Conservation (phyloP, 805 yeast genomes). For the Candida methanosorbosa region DNA sequence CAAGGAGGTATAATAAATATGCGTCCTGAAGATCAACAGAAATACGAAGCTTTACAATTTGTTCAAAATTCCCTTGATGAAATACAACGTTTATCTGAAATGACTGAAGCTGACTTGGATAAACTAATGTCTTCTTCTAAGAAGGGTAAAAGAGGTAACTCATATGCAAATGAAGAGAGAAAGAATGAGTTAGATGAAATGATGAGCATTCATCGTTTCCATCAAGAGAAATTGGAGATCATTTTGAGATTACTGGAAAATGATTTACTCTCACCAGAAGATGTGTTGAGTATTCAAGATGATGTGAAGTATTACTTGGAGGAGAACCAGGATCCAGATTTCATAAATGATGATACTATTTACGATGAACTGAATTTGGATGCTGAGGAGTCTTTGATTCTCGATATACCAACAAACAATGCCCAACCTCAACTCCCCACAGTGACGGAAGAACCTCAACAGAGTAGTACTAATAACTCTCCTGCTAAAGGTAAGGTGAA, state of each 20-base stretch:
- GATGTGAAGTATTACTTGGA: constrained; percentile 92
- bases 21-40: constrained; percentile 65
- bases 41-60: constrained; percentile 64
- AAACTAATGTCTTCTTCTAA: constrained; percentile 34
- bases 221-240: constrained; percentile 68
- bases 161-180: constrained; percentile 34
- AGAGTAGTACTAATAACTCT: too few species aligned
- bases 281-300: constrained; percentile 69
- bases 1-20: constrained; percentile 18
- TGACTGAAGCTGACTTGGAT: constrained; percentile 64
- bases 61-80: constrained; percentile 67
- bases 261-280: constrained; percentile 68
- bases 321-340: constrained; percentile 87
- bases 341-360: constrained; percentile 88
- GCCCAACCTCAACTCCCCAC: too few species aligned
- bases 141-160: constrained; percentile 40
- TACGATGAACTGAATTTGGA: constrained; percentile 80
- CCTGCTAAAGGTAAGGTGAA: too few species aligned
- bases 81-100: constrained; percentile 70
- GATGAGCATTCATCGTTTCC: constrained; percentile 71
- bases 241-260: constrained; percentile 70
- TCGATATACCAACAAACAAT: constrained; percentile 16
- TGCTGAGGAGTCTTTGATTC: constrained; percentile 27
- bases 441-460: too few species aligned
- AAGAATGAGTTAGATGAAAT: constrained; percentile 54